phyloP scores from a whole-genome alignment of 257 asterid genomes.

The Rubia yunnanensis region DNA sequence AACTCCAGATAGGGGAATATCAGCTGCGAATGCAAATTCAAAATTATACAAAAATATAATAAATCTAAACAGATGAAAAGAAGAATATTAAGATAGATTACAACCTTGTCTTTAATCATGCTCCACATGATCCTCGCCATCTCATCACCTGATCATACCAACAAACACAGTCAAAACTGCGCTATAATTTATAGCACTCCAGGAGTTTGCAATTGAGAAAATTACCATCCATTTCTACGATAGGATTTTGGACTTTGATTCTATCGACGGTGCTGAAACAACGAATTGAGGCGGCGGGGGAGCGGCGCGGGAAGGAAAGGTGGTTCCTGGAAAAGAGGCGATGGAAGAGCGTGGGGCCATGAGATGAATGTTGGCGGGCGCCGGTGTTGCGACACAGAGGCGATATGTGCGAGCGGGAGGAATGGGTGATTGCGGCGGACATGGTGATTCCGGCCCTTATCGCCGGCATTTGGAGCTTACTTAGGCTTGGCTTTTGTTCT shows the following conservation, averaged over 20 bases:
- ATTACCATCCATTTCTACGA: constrained; percentile 95
- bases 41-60: not conserved
- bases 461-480: constrained; percentile 7
- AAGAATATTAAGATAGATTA: not conserved
- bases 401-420: constrained; percentile 19
- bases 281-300: constrained; percentile 38
- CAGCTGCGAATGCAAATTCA: constrained; percentile 37
- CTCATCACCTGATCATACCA: constrained; percentile 57
- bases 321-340: constrained; percentile 21
- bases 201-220: not conserved
- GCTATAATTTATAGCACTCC: no score
- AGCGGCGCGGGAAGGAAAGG: constrained; percentile 22
- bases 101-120: constrained; percentile 82
- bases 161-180: not conserved
- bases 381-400: constrained; percentile 20
- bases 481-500: not conserved
- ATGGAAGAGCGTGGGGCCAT: constrained; percentile 11
- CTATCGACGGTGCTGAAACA: constrained; percentile 47
- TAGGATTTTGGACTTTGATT: constrained; percentile 65
- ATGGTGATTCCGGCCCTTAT: constrained; percentile 40
- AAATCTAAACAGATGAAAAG: not conserved
- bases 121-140: constrained; percentile 89
- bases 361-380: constrained; percentile 17
- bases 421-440: constrained; percentile 28
- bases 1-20: constrained; percentile 75